phyloP scores from a whole-genome alignment of 495 filamentous ascomycete species.

The Cercophora newfieldiana region DNA sequence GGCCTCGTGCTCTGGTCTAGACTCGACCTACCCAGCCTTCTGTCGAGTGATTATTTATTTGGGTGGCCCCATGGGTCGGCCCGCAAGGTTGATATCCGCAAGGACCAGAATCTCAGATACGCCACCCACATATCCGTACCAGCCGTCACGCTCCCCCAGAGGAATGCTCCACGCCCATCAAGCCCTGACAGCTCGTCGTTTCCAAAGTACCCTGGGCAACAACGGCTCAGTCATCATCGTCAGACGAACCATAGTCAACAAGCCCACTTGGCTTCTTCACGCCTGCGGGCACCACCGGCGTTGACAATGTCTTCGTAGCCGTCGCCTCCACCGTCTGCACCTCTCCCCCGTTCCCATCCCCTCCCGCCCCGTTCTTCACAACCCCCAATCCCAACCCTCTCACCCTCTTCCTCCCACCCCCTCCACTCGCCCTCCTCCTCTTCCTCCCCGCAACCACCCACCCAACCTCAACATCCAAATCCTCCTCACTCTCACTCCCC shows the following conservation, averaged over 20 bases:
- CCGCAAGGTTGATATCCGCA: too few species aligned
- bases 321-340: conserved; percentile 11
- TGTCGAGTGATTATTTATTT: too few species aligned
- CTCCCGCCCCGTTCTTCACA: conserved; percentile 11
- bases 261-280: conserved; percentile 24
- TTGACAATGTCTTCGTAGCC: background rate
- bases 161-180: too few species aligned
- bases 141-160: too few species aligned
- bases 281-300: background rate
- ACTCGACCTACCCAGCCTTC: too few species aligned
- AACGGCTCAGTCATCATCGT: conserved; percentile 26
- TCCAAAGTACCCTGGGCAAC: too few species aligned
- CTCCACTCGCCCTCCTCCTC: conserved; percentile 25
- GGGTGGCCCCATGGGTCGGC: too few species aligned
- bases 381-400: conserved; percentile 12
- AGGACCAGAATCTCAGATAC: too few species aligned
- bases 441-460: conserved; percentile 27
- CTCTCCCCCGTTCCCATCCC: conserved; percentile 18
- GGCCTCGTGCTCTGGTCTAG: too few species aligned
- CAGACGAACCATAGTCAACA: conserved; percentile 35
- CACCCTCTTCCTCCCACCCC: conserved; percentile 15
- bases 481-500: conserved; percentile 2
- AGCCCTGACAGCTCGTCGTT: too few species aligned
- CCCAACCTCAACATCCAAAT: conserved; percentile 30
- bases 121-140: too few species aligned